Conservation (phyloP, 78 protist species). For the Mantamonas sphyraenae region DNA sequence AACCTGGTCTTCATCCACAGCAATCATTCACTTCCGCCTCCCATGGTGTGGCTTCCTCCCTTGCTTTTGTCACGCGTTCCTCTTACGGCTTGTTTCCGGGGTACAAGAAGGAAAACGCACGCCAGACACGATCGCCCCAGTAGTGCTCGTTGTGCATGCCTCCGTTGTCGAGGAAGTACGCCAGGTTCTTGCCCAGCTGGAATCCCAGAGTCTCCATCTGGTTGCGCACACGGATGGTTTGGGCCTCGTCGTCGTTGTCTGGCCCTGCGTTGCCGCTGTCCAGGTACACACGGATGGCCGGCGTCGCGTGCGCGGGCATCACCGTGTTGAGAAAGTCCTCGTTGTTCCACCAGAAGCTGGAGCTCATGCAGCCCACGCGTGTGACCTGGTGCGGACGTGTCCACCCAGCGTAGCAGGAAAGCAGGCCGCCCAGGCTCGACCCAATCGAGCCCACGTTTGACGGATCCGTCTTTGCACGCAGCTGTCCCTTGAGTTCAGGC, state of each 20-base stretch:
- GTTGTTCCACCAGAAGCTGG: slow-evolving; percentile 30
- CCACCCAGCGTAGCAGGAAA: slow-evolving; percentile 32
- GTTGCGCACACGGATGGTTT: not conserved
- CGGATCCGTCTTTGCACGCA: not conserved
- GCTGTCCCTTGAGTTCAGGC: no score
- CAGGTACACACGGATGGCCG: slow-evolving; percentile 2
- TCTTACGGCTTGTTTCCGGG: no score
- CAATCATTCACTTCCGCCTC: no score
- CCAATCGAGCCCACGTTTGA: slow-evolving; percentile 14
- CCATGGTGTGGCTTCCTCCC: no score
- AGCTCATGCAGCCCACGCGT: slow-evolving; percentile 15
- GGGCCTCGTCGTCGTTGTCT: not conserved
- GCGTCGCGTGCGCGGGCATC: not conserved
- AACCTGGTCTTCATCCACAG: no score
- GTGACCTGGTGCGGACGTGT: slow-evolving; percentile 6
- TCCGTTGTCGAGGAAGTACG: slow-evolving; percentile 3
- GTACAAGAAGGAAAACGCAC: no score
- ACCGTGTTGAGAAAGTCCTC: not conserved
- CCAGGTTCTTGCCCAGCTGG: not conserved
- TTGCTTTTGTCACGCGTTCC: no score
- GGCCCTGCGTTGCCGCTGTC: slow-evolving; percentile 4
- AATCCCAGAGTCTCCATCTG: slow-evolving; percentile 8
- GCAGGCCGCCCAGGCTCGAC: slow-evolving; percentile 19
- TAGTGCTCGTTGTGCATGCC: slow-evolving; percentile 11
- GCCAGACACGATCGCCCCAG: slow-evolving; percentile 12